Base-by-base conservation (phyloP, 768 basidiomycete genomes). In the Lentinula detonsa region DNA sequence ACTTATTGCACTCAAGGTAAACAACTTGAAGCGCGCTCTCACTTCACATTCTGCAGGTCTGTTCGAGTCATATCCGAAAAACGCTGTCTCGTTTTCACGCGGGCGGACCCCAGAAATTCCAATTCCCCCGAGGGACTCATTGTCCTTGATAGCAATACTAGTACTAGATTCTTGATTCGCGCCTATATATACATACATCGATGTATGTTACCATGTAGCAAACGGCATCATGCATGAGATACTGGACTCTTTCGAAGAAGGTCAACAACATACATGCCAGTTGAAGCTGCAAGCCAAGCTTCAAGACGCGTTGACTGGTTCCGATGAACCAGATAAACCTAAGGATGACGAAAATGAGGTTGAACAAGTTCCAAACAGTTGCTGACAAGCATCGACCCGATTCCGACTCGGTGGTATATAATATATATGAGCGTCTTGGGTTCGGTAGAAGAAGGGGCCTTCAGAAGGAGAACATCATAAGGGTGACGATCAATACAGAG, bases 391-490 rank as follows among this genome's bases (percentile, higher is more conserved):
- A 61, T 61, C 35, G 34, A 49, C 3, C 60, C 60, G 31, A 64
- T 64, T 42, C 63, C 63, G 34, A 61, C n/a, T n/a, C n/a, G 60
- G 40, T 45, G 46, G 65, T 75, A 71, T 42, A 51, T 67, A 61
- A 49, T 75, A 71, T 42, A 51, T 67, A 61, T 49, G 63, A 54
- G 50, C 66, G 57, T 43, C 63, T 53, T 23, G 59, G 57, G 35
- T 56, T 59, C 49, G 55, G 57, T 63, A 62, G 46, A 64, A 62
- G 43, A 62, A 62, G 13, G 61, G 61, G 16, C 63, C 61, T 43
- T 34, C 28, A 8, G 34, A 16, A n/a, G 35, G 18, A 37, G 18
- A 43, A 40, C 23, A 60, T 39, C 6, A 48, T 16, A 59, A 46
- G 42, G 28, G 37, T 23, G 23, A 23, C 23, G 23, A 23, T 23